Base-by-base conservation (phyloP, 441 rosid genomes). In the Erodium moschatum region DNA sequence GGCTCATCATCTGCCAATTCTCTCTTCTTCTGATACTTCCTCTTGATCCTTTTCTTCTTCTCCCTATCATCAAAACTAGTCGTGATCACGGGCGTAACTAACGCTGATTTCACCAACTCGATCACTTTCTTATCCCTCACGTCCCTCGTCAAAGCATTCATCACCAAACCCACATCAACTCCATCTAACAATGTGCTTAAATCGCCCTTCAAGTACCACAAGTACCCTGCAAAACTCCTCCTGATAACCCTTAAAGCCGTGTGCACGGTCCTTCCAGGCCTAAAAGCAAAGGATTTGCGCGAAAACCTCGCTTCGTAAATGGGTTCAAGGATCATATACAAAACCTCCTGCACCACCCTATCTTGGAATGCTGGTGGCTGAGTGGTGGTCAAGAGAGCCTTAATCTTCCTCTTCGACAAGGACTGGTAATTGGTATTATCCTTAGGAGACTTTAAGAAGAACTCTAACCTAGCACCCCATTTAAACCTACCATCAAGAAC, bases 1-100 rank as follows among this genome's bases (percentile, higher is more conserved):
- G 97, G 97, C 78, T 93, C 98, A 77, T 93, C 97, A 3, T 93
- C 98, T 8, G 96, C 98, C 63, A 93, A 74, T 12, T 91, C 98
- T 66, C 87, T 83, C 80, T 93, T 93, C 68, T 91, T 93, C 80
- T 89, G 92, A 82, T 91, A 86, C 82, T 91, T 93, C 61, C 96
- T 81, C 81, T 84, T 93, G 20, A 60, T 82, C 84, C 83, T 90
- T 82, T 89, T 93, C 89, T 85, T 87, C 79, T 74, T 79, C 72
- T 33, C 38, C 38, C 4, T 3, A 33, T 5, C 38, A 33, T 82
- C 86, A 21, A 4, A 79, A 72, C 18, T 65, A 74, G 70, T 88
- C 0, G 89, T 88, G 52, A 93, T 85, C 64, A 91, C 95, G 7
- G 97, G 96, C 0, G 95, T 88, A 44, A 86, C 86, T 76, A 91